phyloP scores from a whole-genome alignment of 345 rosid genomes.

The Murraya paniculata region DNA sequence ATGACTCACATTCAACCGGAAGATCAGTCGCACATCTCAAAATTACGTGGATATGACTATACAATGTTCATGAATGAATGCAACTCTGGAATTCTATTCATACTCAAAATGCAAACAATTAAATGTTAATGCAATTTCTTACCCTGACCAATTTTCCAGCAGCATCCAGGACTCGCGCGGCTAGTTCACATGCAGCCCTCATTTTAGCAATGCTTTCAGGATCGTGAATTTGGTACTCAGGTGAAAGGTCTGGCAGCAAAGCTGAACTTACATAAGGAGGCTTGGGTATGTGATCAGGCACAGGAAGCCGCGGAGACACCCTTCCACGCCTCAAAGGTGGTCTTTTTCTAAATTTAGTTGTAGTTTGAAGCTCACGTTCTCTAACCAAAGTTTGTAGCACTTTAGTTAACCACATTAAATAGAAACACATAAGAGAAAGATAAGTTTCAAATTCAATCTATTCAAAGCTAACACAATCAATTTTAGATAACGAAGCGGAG shows the following conservation, averaged over 20 bases:
- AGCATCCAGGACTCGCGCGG: conserved; percentile 71
- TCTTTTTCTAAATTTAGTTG: conserved; percentile 39
- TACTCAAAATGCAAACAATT: neutral
- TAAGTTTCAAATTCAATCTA: neutral
- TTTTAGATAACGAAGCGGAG: neutral
- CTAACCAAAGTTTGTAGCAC: conserved; percentile 25
- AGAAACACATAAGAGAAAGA: neutral
- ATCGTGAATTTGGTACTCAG: conserved; percentile 66
- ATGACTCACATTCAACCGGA: neutral
- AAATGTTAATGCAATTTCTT: conserved; percentile 14
- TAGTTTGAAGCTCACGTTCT: conserved; percentile 50
- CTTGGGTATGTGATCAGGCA: conserved; percentile 72
- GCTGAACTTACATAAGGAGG: conserved; percentile 71
- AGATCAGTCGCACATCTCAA: neutral
- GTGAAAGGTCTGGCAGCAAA: conserved; percentile 59
- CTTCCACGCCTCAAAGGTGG: conserved; percentile 77
- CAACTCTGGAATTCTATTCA: neutral
- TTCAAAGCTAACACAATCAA: neutral
- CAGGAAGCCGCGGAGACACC: conserved; percentile 74
- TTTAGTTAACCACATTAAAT: neutral
- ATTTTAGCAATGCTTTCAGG: conserved; percentile 63
- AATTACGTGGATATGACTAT: neutral
- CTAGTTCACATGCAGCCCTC: conserved; percentile 93
- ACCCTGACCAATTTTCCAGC: conserved; percentile 90
- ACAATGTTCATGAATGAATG: neutral